phyloP scores from a whole-genome alignment of 1,139 yeast species.

The Suhomyces atakaporum region DNA sequence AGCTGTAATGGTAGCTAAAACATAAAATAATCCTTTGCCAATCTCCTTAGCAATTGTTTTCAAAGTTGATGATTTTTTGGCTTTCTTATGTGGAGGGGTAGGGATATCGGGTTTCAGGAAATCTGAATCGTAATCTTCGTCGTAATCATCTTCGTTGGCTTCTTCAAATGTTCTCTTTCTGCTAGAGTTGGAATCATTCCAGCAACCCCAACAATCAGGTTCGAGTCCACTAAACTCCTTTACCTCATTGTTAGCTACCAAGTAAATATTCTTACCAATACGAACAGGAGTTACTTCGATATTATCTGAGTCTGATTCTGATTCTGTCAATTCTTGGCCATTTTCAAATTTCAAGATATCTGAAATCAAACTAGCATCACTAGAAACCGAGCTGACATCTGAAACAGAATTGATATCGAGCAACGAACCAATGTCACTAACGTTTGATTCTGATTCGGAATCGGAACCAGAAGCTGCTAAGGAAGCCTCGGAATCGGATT shows the following conservation, averaged over 20 bases:
- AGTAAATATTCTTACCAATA: constrained; percentile 3
- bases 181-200: background rate
- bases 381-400: constrained; percentile 2
- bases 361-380: constrained; percentile 8
- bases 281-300: constrained; percentile 3
- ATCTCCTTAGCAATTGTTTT: constrained; percentile 33
- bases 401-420: constrained; percentile 4
- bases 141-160: constrained; percentile 10
- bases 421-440: background rate
- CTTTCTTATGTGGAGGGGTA: constrained; percentile 10
- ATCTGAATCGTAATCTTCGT: constrained; percentile 6
- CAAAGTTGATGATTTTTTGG: constrained; percentile 12
- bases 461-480: constrained; percentile 1
- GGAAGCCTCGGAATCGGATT: constrained; percentile 2
- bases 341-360: constrained; percentile 5
- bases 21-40: constrained; percentile 38
- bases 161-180: constrained; percentile 17
- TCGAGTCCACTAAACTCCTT: background rate
- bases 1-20: constrained; percentile 37
- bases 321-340: constrained; percentile 1
- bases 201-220: constrained; percentile 5
- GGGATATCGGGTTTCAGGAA: background rate
- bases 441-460: constrained; percentile 4
- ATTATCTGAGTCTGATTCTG: constrained; percentile 5
- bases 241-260: constrained; percentile 1